Base-by-base conservation (phyloP, 306 rosid species). In the apple (Malus domestica) region DNA sequence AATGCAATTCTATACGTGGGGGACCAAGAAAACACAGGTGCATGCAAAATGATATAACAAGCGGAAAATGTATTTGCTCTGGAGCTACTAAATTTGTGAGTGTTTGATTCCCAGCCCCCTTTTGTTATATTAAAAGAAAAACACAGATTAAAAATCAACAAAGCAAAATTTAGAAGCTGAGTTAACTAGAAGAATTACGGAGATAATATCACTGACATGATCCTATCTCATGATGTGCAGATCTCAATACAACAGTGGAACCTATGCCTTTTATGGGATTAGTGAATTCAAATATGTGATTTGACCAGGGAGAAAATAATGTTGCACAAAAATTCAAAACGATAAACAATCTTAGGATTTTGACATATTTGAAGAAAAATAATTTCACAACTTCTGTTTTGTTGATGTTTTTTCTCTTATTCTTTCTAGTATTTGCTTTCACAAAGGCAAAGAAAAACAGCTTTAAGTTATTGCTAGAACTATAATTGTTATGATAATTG, bases 1-100 rank as follows among this genome's bases (percentile, higher is more conserved):
- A 68, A 15, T 62, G 66, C 71, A 82, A 80, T 80, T 83, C 82
- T 22, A 46, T 73, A 15, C 9, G 14, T 44, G 33, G 75, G 80
- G 80, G 82, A 73, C 85, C 85, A 49, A 20, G 72, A 60, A 13
- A 78, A 44, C 18, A 25, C 15, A 38, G 33, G 59, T 60, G 77
- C 68, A 18, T 60, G 59, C n/a, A 20, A 73, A 42, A 25, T 60
- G 69, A 61, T 18, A 22, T 9, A 71, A 32, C 73, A 77, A 62
- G 77, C 69, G 63, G 61, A 77, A 49, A 54, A 55, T 66, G 76
- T 59, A 23, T 42, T 74, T 27, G 23, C 19, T 71, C 46, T 23
- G 33, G 63, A 33, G 29, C 29, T 27, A 73, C 64, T 51, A 74
- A 68, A 18, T 42, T 49, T 75, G 38, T 76, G 51, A n/a, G 46